Base-by-base conservation (phyloP, 192 early-diverging fungal genomes). In the Coemansia sp. region DNA sequence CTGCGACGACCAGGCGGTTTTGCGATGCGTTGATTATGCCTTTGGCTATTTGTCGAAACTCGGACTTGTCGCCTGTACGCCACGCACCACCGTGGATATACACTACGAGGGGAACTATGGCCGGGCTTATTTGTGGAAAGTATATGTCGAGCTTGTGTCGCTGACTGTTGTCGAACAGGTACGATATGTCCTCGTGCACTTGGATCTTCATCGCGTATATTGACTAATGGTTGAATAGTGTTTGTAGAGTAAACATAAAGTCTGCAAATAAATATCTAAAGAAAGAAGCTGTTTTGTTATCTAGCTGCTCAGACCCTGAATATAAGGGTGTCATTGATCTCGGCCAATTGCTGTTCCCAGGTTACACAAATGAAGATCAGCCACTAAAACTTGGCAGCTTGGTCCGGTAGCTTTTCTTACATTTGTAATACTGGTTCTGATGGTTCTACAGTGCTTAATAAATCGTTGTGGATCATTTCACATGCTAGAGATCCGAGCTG, bases 21-120 rank as follows among this genome's bases (percentile, higher is more conserved):
- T 71, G 59, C 2, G 72, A 22, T 29, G 47, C 31, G 2, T 19
- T 6, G 7, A 87, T 77, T 7, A 93, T 63, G 3, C 69, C 59
- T 43, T 80, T 49, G 26, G 80, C 89, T 6, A 93, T 62, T 19
- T 71, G 45, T 1, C 39, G 53, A 41, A 86, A 87, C 6, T 88
- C 84, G 31, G 62, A 47, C 68, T 92, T 93, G 71, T 92, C 90
- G 49, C 89, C 91, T 0, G 87, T 78, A 4, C 89, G 81, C 94
- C 94, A 97, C 12, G 92, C 90, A 3, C 94, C 94, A 19, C 94
- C 93, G 72, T 93, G 91, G 16, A 94, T 67, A 74, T 87, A 91
- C 6, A 95, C 82, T 2, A 89, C 64, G 16, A 92, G 66, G 2
- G 89, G 87, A 8, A 65, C 41, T 9, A n/a, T 16, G 3, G 48